A percentile compares a stretch with the other conserved stretches of the same genome.
Conservation (phyloP, 2,329 filamentous ascomycete genomes). For the Colletotrichum tanaceti region DNA sequence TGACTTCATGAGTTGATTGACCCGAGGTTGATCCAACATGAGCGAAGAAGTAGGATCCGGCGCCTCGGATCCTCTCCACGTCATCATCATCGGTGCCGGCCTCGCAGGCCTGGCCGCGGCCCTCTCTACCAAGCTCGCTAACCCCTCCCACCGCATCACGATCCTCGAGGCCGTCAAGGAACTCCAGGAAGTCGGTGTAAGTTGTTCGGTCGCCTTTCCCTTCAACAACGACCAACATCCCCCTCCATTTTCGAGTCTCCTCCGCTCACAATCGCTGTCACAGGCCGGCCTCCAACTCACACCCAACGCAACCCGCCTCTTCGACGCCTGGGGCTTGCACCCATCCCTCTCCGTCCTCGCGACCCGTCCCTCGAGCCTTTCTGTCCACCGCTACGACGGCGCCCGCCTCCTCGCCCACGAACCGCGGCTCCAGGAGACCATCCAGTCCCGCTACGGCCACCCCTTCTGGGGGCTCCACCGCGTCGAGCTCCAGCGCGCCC, state of each 20-base stretch:
- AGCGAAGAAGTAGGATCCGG: neutral
- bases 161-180: conserved; percentile 42
- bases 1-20: neutral
- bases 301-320: conserved; percentile 40
- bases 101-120: conserved; percentile 36
- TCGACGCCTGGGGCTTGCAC: conserved; percentile 37
- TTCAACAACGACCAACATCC: too few relatives aligned
- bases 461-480: conserved; percentile 63
- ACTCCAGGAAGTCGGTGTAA: conserved; percentile 42
- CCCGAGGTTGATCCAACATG: conserved; percentile 2
- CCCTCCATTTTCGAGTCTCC: neutral
- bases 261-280: conserved; percentile 1
- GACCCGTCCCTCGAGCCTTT: conserved; percentile 38
- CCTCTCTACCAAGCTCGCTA: conserved; percentile 35
- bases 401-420: conserved; percentile 41
- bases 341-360: conserved; percentile 33
- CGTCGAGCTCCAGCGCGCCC: conserved; percentile 58
- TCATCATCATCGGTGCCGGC: conserved; percentile 38
- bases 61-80: conserved; percentile 19
- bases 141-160: conserved; percentile 39
- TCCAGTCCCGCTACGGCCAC: conserved; percentile 34
- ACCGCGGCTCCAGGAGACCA: conserved; percentile 25
- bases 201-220: neutral
- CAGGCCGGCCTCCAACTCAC: conserved; percentile 42
- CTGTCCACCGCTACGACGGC: conserved; percentile 41